A percentile compares a stretch with the other conserved stretches of the same genome.
phyloP scores from a whole-genome alignment of 768 basidiomycete species.

The Calocybe cyanea region DNA sequence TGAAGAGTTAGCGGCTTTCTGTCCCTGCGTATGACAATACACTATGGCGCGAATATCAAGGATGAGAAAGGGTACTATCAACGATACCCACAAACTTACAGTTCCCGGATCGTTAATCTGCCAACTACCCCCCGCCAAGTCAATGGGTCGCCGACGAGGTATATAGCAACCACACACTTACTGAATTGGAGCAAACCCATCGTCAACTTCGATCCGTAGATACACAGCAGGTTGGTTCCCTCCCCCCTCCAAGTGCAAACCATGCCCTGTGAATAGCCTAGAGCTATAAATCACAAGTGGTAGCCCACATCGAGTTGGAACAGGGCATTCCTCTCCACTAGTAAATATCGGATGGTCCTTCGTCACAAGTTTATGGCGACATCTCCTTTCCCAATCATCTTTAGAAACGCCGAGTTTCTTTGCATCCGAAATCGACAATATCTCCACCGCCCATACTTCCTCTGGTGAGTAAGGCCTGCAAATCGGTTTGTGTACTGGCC shows the following conservation, averaged over 20 bases:
- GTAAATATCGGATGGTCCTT: constrained; percentile 13
- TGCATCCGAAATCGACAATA: background rate
- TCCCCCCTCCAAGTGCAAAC: too few relatives aligned
- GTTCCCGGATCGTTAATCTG: background rate
- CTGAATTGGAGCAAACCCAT: too few relatives aligned
- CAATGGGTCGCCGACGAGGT: too few relatives aligned
- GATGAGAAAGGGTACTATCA: background rate
- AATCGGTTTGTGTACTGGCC: constrained; percentile 10
- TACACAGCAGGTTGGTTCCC: too few relatives aligned
- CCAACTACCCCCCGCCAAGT: background rate
- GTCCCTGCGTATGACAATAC: constrained; percentile 14
- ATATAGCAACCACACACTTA: too few relatives aligned
- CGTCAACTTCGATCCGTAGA: too few relatives aligned
- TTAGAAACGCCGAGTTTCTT: background rate
- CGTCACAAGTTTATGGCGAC: constrained; percentile 5
- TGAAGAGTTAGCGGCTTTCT: constrained; percentile 12
- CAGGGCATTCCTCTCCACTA: constrained; percentile 16
- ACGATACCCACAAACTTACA: constrained; percentile 4
- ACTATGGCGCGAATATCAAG: constrained; percentile 2
- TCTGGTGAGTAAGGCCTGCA: background rate
- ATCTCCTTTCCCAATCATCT: background rate
- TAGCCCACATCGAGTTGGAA: constrained; percentile 13
- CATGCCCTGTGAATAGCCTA: too few relatives aligned
- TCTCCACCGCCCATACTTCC: background rate
- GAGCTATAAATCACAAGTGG: background rate